Conservation (phyloP, 1,284 basidiomycete species). For the Rhodotorula sp. region DNA sequence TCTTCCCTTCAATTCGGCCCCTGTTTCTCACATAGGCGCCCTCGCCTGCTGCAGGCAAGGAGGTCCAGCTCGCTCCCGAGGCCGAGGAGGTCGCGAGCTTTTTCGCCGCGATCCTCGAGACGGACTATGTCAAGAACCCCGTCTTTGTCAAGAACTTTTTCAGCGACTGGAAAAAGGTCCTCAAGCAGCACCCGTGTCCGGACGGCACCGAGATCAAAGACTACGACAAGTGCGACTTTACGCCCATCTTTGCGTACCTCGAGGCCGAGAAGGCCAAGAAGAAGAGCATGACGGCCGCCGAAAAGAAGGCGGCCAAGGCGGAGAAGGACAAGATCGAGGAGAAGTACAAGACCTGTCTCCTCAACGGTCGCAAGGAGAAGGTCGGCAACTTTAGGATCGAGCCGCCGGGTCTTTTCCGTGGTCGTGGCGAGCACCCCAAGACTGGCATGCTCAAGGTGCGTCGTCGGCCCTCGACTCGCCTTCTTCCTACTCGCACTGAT, state of each 20-base stretch:
- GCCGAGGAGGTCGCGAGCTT: slow-evolving; percentile 97
- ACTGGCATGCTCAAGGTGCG: slow-evolving; percentile 90
- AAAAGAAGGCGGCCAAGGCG: slow-evolving; percentile 86
- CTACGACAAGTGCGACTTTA: slow-evolving; percentile 87
- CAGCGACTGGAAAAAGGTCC: slow-evolving; percentile 74
- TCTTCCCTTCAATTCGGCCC: too few relatives aligned
- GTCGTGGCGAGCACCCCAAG: slow-evolving; percentile 96
- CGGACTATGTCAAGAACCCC: slow-evolving; percentile 84
- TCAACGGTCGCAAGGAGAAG: slow-evolving; percentile 96
- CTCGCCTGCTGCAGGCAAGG: slow-evolving; percentile 59
- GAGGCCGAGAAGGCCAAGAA: slow-evolving; percentile 90
- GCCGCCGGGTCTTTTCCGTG: slow-evolving; percentile 94
- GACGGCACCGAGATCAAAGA: slow-evolving; percentile 73
- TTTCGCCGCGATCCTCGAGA: slow-evolving; percentile 88
- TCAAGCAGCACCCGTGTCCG: slow-evolving; percentile 77
- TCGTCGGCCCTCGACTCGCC: slow-evolving; percentile 28
- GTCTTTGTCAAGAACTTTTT: slow-evolving; percentile 97
- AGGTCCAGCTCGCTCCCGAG: slow-evolving; percentile 74
- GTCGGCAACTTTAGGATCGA: slow-evolving; percentile 98
- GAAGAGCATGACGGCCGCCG: slow-evolving; percentile 77
- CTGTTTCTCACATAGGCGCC: too few relatives aligned
- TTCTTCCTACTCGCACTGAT: neutral
- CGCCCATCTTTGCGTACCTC: slow-evolving; percentile 89
- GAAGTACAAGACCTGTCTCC: slow-evolving; percentile 76
- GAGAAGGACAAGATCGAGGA: slow-evolving; percentile 78